Evolutionary conservation across 805 yeast genomes (phyloP).

Genomic region (Lachancea nothofagi): DNA sequence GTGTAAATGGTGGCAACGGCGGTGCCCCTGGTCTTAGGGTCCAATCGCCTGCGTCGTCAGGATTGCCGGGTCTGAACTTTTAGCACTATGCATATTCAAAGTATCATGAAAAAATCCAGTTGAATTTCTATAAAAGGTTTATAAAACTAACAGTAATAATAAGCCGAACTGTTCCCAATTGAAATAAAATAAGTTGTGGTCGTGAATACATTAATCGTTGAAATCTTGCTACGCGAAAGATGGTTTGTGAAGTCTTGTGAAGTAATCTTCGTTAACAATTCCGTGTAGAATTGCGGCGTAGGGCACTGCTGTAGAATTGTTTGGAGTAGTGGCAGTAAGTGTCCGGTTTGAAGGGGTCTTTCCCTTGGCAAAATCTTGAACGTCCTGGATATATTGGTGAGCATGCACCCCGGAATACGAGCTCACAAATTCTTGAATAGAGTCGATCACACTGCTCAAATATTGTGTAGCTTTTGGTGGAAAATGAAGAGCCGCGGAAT

Average conservation of each 20-base stretch:
- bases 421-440: slow-evolving; percentile 21
- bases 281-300: slow-evolving; percentile 15
- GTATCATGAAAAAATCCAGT: neutral
- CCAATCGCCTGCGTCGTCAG: slow-evolving; percentile 7
- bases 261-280: slow-evolving; percentile 19
- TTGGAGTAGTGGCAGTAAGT: neutral
- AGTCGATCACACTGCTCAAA: slow-evolving; percentile 14
- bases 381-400: slow-evolving; percentile 20
- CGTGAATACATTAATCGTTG: slow-evolving; percentile 8
- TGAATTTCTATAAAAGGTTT: neutral
- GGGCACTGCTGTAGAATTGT: slow-evolving; percentile 5
- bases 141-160: slow-evolving; percentile 1
- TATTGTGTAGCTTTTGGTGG: slow-evolving; percentile 16
- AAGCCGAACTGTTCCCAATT: neutral
- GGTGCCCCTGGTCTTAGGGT: slow-evolving; percentile 1
- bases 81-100: neutral
- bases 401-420: slow-evolving; percentile 22
- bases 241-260: slow-evolving; percentile 10
- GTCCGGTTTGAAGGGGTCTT: neutral
- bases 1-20: neutral
- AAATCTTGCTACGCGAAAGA: slow-evolving; percentile 1
- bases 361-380: slow-evolving; percentile 15
- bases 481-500: slow-evolving; percentile 12
- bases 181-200: slow-evolving; percentile 2
- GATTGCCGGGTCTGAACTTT: slow-evolving; percentile 14